Base-by-base conservation (phyloP, 2,329 filamentous ascomycete genomes). In the Trichoderma simmonsii region DNA sequence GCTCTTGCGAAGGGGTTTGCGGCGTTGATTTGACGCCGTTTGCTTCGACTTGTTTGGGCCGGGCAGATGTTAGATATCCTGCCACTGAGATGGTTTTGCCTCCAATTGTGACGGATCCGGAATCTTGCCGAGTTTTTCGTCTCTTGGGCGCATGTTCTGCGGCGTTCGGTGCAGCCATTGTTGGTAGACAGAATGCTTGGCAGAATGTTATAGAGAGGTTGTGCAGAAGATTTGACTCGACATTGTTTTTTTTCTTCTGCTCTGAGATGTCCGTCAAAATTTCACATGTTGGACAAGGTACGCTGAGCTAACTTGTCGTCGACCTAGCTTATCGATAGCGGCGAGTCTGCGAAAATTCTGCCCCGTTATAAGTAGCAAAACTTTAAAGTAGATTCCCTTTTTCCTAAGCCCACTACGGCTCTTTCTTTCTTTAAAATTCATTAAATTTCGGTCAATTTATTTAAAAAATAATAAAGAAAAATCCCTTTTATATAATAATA, bases 71-170 rank as follows among this genome's bases (percentile, higher is more conserved):
- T 62, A 88, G 79, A 73, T 87, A 88, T 7, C 84, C 86, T 28
- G 84, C 83, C 0, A 88, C 75, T 0, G 84, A 86, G 28, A 88
- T 85, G 14, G 79, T 77, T 70, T 85, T 88, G 32, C 83, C 80
- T 15, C 85, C 85, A 39, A 88, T 82, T 28, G 79, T 85, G 70
- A 88, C 74, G 6, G 83, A 77, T 63, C 84, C 80, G 2, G 77
- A 74, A 68, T 74, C 77, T 24, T 78, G 76, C 65, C 73, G 73
- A 8, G 76, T 79, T 74, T 82, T 84, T 18, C 80, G 80, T 74
- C 79, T 83, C 74, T 84, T 85, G 15, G 80, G 71, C 4, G 80
- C 78, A 54, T 75, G 78, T 24, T 73, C 72, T 59, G 76, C 65
- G 48, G 75, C 72, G 54, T 76, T 75, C 72, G 77, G 73, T 57